Percentiles rank a stretch among this genome's conserved stretches.
These are phyloP conservation scores for Schizophyllum commune DNA, from an alignment of 1,284 basidiomycete genomes.

Conservation along the genomic window DNA sequence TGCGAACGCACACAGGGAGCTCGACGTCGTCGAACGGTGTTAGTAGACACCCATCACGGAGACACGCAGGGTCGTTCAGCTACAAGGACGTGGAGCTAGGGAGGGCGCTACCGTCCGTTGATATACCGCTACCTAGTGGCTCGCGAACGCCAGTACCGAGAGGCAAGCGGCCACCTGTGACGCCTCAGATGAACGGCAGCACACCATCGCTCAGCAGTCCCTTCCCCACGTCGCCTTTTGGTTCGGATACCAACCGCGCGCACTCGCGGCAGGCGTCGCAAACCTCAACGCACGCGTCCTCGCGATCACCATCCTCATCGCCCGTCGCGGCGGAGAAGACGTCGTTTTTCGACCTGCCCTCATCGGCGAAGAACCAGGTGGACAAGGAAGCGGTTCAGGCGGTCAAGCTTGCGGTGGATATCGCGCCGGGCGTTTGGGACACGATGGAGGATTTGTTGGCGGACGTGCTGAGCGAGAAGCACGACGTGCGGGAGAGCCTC, in stretches of 20 bases:
- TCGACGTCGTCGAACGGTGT: slow-evolving; percentile 9
- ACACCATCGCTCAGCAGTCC: slow-evolving; percentile 11
- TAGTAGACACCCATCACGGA: slow-evolving; percentile 51
- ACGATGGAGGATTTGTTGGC: slow-evolving; percentile 56
- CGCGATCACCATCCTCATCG: slow-evolving; percentile 31
- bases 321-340: slow-evolving; percentile 26
- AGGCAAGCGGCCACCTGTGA: slow-evolving; percentile 12
- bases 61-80: slow-evolving; percentile 91
- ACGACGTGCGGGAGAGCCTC: slow-evolving; percentile 42
- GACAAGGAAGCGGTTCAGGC: slow-evolving; percentile 65
- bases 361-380: slow-evolving; percentile 46
- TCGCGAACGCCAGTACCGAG: slow-evolving; percentile 27
- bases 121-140: slow-evolving; percentile 38
- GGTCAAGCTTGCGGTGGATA: slow-evolving; percentile 57
- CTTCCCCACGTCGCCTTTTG: slow-evolving; percentile 9
- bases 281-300: slow-evolving; percentile 40
- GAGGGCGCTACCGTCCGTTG: slow-evolving; percentile 60
- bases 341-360: slow-evolving; percentile 35
- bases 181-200: slow-evolving; percentile 5
- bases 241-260: neutral
- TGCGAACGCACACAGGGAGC: slow-evolving; percentile 16
- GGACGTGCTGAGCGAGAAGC: slow-evolving; percentile 31
- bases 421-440: slow-evolving; percentile 67
- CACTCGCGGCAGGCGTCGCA: slow-evolving; percentile 58
- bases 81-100: slow-evolving; percentile 87